Conservation (phyloP, 2,329 filamentous ascomycete genomes). For the Magnaporthiopsis poae region DNA sequence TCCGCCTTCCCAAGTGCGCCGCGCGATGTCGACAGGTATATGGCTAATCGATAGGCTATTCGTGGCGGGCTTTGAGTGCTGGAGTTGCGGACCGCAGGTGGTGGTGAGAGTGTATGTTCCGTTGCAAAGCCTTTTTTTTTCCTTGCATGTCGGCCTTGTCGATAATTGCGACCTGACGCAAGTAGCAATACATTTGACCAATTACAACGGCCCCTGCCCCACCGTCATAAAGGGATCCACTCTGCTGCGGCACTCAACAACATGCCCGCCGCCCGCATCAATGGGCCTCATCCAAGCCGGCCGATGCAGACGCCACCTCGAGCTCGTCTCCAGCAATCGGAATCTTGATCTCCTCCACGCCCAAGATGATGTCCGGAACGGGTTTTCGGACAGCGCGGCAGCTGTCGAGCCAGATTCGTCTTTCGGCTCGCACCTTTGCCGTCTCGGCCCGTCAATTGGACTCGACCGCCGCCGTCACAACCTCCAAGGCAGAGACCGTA, state of each 20-base stretch:
- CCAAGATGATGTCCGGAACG: constrained; percentile 35
- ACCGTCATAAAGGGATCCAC: neutral
- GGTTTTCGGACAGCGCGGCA: constrained; percentile 30
- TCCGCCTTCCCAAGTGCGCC: neutral
- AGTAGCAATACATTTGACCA: neutral
- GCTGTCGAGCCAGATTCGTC: constrained; percentile 34
- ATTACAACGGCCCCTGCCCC: neutral
- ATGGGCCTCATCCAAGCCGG: neutral
- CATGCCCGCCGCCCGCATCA: neutral
- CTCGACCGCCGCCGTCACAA: constrained; percentile 26
- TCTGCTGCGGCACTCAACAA: neutral
- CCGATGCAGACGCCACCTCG: neutral
- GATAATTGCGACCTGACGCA: neutral
- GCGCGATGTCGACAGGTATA: neutral
- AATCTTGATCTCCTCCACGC: constrained; percentile 9
- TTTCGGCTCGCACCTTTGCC: constrained; percentile 37
- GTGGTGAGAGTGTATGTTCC: neutral
- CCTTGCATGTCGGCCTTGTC: neutral
- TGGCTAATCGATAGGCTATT: neutral
- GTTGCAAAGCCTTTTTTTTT: constrained; percentile 2
- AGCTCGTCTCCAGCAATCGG: neutral
- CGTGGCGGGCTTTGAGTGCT: neutral
- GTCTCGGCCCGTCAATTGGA: constrained; percentile 39
- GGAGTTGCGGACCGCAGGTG: neutral
- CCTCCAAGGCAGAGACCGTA: constrained; percentile 28